Percentiles rank a stretch among this genome's conserved stretches.
Conservation (phyloP, 257 asterid species). For the Ajuga chamaepitys region DNA sequence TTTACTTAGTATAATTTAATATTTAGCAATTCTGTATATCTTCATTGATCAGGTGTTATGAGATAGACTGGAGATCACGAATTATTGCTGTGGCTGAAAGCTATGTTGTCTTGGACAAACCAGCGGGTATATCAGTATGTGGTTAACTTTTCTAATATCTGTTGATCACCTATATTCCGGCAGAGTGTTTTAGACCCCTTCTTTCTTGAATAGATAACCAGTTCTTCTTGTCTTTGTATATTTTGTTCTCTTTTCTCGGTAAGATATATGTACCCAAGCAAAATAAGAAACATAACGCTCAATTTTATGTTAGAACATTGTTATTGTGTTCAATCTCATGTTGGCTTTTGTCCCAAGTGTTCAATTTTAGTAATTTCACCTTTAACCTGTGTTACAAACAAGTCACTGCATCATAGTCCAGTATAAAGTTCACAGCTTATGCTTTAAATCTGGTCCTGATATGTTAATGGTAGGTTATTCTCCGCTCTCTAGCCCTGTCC, state of each 20-base stretch:
- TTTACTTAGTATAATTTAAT: neutral
- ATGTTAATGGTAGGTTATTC: neutral
- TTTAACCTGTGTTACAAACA: neutral
- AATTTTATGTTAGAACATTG: neutral
- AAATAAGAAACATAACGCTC: neutral
- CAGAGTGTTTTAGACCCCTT: constrained; percentile 8
- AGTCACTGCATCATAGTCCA: neutral
- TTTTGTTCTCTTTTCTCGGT: neutral
- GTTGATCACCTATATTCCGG: neutral
- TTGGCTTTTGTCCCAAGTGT: neutral
- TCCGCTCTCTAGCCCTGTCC: neutral
- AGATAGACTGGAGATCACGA: constrained; percentile 92
- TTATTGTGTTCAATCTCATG: neutral
- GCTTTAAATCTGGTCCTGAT: neutral
- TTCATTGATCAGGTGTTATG: constrained; percentile 66
- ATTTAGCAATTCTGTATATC: neutral
- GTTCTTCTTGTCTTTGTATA: neutral
- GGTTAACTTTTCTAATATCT: constrained; percentile 8
- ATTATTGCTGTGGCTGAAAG: constrained; percentile 62
- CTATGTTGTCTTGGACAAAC: constrained; percentile 85
- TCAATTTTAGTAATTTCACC: neutral
- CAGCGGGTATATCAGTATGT: constrained; percentile 98
- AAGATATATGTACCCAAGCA: neutral
- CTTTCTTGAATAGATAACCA: constrained; percentile 10
- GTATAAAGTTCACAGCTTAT: neutral